phyloP scores from a whole-genome alignment of 805 yeast species.

The Candida insectalens region DNA sequence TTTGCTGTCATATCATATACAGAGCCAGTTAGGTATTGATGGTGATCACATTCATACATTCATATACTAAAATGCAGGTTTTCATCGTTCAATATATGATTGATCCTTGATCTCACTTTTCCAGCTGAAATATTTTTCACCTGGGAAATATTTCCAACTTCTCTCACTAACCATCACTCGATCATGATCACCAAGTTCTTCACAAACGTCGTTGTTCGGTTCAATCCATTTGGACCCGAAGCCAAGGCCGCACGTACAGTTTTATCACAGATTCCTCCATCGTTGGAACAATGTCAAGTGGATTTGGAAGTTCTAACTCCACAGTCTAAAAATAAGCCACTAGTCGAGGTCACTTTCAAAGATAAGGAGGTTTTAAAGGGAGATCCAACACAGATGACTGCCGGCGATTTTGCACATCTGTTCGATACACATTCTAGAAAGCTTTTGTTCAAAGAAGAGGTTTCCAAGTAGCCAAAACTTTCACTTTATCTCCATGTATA shows the following conservation, averaged over 20 bases:
- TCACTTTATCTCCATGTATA: not conserved
- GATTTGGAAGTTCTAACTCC: slow-evolving; percentile 51
- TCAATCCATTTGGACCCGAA: slow-evolving; percentile 67
- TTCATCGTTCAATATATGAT: no score
- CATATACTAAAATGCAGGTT: no score
- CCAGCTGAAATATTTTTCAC: no score
- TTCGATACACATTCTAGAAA: slow-evolving; percentile 80
- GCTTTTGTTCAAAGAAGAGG: slow-evolving; percentile 65
- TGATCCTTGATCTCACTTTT: no score
- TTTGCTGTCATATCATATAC: no score
- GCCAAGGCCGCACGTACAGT: slow-evolving; percentile 77
- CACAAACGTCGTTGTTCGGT: slow-evolving; percentile 62
- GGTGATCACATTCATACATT: no score
- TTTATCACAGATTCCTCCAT: slow-evolving; percentile 72
- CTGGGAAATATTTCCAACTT: no score
- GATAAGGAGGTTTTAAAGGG: slow-evolving; percentile 65
- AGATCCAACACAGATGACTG: slow-evolving; percentile 49
- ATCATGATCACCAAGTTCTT: slow-evolving; percentile 86
- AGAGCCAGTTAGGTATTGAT: no score
- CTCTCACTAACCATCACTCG: no score
- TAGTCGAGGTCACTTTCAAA: slow-evolving; percentile 68
- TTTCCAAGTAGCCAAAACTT: slow-evolving; percentile 27
- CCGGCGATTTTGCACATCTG: slow-evolving; percentile 52
- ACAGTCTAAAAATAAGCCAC: slow-evolving; percentile 39
- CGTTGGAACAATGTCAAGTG: slow-evolving; percentile 48